Evolutionary conservation across 495 filamentous ascomycete species (phyloP), one percentile per base, ranked within the genome.

Genomic region (Xylaria palmicola): DNA sequence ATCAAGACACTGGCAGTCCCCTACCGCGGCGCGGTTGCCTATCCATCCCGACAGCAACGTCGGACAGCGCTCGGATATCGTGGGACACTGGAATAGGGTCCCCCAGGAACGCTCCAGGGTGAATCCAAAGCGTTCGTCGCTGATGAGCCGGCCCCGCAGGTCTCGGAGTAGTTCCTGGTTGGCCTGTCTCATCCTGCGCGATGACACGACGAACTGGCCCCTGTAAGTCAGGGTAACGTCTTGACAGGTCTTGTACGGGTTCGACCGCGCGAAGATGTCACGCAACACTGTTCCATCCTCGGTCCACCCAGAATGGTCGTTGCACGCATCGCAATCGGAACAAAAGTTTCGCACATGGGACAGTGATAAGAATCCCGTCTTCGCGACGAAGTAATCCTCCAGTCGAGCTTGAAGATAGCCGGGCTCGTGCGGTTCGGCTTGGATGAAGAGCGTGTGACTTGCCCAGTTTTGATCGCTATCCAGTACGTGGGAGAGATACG

Each of bases 61-160:
- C 10, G 59, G 59, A 52, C 59, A 61, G 20, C 59, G 59, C 29
- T 61, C 59, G 19, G 59, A 61, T 54, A 61, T 61, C 50, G 59
- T 61, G 49, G 59, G 59, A 32, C 59, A 61, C 24, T 47, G 59
- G 24, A 61, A 61, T 55, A 61, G 13, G 8, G 59, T 61, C 1
- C 59, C 59, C 59, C 59, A 61, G 15, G 30, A 22, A 47, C 59
- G 49, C 41, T 61, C 59, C 32, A 61, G 15, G 4, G 50, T 48
- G 59, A 13, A 61, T 4, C 59, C 59, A 34, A 61, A 61, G 15
- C 29, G 29, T 0, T 54, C 59, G 12, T 61, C 50, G 20, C 47
- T 41, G 20, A 47, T 20, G n/a, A 61, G 10, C 20, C 22, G 27
- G 24, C n/a, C 19, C 50, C 50, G 49, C 29, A 53, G 4, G 26